Conservation (phyloP, 169 alveolate species). For the Eimeria acervulina region DNA sequence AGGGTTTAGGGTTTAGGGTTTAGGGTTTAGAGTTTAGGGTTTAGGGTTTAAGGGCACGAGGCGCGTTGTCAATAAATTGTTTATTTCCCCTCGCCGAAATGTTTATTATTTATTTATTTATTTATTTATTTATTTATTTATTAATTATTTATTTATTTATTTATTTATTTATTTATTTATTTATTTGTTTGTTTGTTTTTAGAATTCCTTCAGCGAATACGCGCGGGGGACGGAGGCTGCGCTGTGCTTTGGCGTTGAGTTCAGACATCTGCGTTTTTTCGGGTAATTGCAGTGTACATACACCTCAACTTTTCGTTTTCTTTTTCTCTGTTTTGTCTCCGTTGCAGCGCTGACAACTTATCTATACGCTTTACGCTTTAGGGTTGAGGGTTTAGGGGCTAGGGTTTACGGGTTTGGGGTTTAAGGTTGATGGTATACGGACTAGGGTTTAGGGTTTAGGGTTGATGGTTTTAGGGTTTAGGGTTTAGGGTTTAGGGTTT, state of each 20-base stretch:
- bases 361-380: no score
- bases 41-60: no score
- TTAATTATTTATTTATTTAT: background rate
- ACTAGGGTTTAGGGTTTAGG: background rate
- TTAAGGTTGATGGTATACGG: background rate
- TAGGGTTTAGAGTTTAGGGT: no score
- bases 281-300: background rate
- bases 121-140: background rate
- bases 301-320: background rate
- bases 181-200: background rate
- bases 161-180: background rate
- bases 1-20: background rate
- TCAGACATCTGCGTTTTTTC: background rate
- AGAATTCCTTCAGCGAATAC: background rate
- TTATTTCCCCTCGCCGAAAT: no score
- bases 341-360: no score
- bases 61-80: no score
- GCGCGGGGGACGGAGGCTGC: slow-evolving; percentile 12
- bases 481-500: slow-evolving; percentile 2
- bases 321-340: background rate
- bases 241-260: background rate
- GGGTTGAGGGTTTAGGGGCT: background rate
- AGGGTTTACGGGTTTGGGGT: background rate
- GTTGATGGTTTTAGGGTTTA: background rate
- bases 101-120: background rate